phyloP scores from a whole-genome alignment of 768 basidiomycete genomes.

The Chlorophyllum brunneum region DNA sequence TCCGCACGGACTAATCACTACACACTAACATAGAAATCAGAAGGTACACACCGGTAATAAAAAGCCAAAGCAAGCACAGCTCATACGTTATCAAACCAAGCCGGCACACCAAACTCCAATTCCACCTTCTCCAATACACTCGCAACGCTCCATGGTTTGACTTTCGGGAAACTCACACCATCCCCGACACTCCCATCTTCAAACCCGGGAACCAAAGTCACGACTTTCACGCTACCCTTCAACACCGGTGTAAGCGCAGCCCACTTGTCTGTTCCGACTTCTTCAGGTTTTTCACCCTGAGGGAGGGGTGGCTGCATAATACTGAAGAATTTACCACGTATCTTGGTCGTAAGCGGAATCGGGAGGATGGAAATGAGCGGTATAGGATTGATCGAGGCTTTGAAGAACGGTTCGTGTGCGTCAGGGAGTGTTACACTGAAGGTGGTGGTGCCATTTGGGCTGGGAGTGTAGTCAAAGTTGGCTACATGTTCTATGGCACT shows the following conservation, averaged over 20 bases:
- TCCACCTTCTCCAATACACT: not conserved
- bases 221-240: not conserved
- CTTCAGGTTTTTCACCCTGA: not conserved
- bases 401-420: conserved; percentile 25
- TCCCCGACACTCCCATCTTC: conserved; percentile 11
- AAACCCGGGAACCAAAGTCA: conserved; percentile 8
- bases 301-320: conserved; percentile 8
- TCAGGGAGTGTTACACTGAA: conserved; percentile 23
- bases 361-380: conserved; percentile 21
- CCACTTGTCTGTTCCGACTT: conserved; percentile 6
- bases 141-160: conserved; percentile 6
- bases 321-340: conserved; percentile 2
- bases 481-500: conserved; percentile 29
- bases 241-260: conserved; percentile 7
- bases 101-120: conserved; percentile 6
- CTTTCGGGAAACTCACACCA: conserved; percentile 9
- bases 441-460: conserved; percentile 17
- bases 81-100: conserved; percentile 4
- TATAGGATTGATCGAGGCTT: conserved; percentile 24
- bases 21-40: no score
- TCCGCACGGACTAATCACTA: no score
- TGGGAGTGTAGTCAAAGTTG: conserved; percentile 22
- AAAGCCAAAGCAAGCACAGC: not conserved
- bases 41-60: not conserved
- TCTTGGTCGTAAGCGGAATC: conserved; percentile 21